Conservation (phyloP, 1,284 basidiomycete genomes). For the Ceratorhiza oryzae-sativae region DNA sequence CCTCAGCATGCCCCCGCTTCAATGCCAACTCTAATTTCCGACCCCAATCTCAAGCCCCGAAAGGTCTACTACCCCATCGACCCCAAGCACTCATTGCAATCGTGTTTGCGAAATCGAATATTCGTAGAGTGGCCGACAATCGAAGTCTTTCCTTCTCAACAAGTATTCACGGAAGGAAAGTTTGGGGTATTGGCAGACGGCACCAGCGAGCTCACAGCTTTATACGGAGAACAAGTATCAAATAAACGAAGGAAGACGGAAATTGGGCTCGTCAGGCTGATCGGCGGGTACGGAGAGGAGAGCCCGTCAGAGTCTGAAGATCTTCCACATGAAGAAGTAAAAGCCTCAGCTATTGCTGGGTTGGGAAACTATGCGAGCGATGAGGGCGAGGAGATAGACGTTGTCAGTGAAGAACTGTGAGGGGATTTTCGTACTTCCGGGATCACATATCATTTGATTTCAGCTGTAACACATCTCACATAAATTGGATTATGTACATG, state of each 20-base stretch:
- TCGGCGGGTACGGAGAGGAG: slow-evolving; percentile 31
- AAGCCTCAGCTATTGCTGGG: slow-evolving; percentile 61
- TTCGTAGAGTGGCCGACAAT: slow-evolving; percentile 85
- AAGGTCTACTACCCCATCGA: slow-evolving; percentile 66
- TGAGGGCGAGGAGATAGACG: slow-evolving; percentile 54
- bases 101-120: slow-evolving; percentile 63
- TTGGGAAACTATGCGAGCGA: slow-evolving; percentile 73
- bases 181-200: slow-evolving; percentile 60
- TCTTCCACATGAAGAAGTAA: neutral
- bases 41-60: slow-evolving; percentile 43
- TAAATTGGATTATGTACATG: neutral
- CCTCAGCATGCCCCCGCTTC: slow-evolving; percentile 42
- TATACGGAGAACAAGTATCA: slow-evolving; percentile 53
- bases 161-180: slow-evolving; percentile 63
- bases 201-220: slow-evolving; percentile 60
- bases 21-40: slow-evolving; percentile 41
- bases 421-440: neutral
- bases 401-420: neutral
- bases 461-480: neutral
- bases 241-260: slow-evolving; percentile 37
- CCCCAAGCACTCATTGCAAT: slow-evolving; percentile 56
- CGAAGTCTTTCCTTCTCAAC: slow-evolving; percentile 66
- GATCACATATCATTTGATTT: neutral
- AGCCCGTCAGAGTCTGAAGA: slow-evolving; percentile 13
- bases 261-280: slow-evolving; percentile 27